Conservation (phyloP, 192 early-diverging fungal species). For the Jimgerdemannia flammicorona region DNA sequence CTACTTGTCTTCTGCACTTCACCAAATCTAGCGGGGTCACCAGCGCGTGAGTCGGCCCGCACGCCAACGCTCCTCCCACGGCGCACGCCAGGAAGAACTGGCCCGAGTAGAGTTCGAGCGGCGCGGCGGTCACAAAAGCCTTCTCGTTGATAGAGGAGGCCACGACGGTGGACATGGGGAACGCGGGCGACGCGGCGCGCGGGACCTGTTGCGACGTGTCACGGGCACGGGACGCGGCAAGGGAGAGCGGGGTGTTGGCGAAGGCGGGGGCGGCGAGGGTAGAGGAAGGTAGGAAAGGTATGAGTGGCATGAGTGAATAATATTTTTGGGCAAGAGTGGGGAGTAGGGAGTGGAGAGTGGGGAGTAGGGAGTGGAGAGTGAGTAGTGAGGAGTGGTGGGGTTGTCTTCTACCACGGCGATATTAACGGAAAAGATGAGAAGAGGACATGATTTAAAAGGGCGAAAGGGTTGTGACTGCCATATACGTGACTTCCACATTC, state of each 20-base stretch:
- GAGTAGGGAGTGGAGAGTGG: neutral
- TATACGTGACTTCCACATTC: neutral
- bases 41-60: slow-evolving; percentile 32
- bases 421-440: too few relatives aligned
- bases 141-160: slow-evolving; percentile 20
- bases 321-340: neutral
- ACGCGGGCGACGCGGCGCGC: neutral
- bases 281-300: neutral
- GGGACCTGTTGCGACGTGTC: neutral
- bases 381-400: too few relatives aligned
- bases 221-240: too few relatives aligned
- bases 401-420: too few relatives aligned
- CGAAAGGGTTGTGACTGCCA: neutral
- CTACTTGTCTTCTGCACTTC: slow-evolving; percentile 39
- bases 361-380: neutral
- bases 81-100: slow-evolving; percentile 34
- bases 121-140: slow-evolving; percentile 18
- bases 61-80: slow-evolving; percentile 36
- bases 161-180: slow-evolving; percentile 2
- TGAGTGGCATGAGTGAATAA: neutral
- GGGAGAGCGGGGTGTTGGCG: neutral
- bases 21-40: slow-evolving; percentile 44
- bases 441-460: too few relatives aligned
- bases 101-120: slow-evolving; percentile 26
- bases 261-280: neutral